Percentiles rank a stretch among this genome's conserved stretches.
Conservation (phyloP, 1,284 basidiomycete genomes). For the Sporisorium iseilematis-ciliati region DNA sequence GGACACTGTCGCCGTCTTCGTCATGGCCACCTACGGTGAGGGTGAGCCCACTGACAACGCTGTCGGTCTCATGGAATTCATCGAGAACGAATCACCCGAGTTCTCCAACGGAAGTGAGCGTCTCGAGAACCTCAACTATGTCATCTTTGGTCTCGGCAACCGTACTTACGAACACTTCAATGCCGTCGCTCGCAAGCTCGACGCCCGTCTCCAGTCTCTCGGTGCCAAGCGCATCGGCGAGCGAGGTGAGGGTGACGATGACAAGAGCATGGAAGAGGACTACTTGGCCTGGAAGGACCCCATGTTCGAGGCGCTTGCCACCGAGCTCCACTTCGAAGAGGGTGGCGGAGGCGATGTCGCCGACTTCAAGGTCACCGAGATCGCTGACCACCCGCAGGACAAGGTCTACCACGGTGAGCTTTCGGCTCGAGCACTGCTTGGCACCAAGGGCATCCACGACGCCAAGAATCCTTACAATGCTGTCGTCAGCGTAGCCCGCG, state of each 20-base stretch:
- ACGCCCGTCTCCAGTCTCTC: slow-evolving; percentile 80
- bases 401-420: slow-evolving; percentile 69
- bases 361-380: slow-evolving; percentile 91
- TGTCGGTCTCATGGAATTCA: slow-evolving; percentile 91
- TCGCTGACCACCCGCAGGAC: slow-evolving; percentile 71
- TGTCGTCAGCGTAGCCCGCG: slow-evolving; percentile 81
- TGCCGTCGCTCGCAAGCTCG: slow-evolving; percentile 84
- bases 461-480: slow-evolving; percentile 96
- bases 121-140: slow-evolving; percentile 90
- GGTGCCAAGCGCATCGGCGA: slow-evolving; percentile 89
- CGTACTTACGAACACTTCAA: slow-evolving; percentile 87
- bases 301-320: slow-evolving; percentile 91
- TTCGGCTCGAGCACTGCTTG: slow-evolving; percentile 79
- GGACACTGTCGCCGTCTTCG: slow-evolving; percentile 88
- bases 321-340: slow-evolving; percentile 88
- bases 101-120: slow-evolving; percentile 84
- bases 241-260: slow-evolving; percentile 95
- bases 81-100: slow-evolving; percentile 85
- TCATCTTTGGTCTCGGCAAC: slow-evolving; percentile 94
- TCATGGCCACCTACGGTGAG: slow-evolving; percentile 98
- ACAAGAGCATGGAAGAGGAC: slow-evolving; percentile 99
- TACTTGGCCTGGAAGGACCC: slow-evolving; percentile 99
- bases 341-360: slow-evolving; percentile 94
- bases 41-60: slow-evolving; percentile 99
- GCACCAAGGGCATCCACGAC: slow-evolving; percentile 90